Base-by-base conservation (phyloP, 768 basidiomycete species). In the Boletus fagicola region DNA sequence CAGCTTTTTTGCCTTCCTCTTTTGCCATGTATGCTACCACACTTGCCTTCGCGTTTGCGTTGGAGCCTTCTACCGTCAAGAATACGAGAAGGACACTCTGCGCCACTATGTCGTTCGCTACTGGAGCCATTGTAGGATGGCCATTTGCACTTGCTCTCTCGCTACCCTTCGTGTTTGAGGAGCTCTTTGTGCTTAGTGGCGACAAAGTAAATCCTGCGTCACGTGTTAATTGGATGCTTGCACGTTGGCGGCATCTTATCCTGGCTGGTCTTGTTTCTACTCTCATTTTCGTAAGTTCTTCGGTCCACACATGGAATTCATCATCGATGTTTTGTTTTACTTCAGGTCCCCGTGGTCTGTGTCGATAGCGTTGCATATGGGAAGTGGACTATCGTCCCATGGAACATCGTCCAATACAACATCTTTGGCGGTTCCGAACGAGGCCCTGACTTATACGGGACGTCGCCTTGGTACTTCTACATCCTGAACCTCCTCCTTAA, bases 321-420 rank as follows among this genome's bases (percentile, higher is more conserved):
- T 38, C 15, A 26, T 28, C 24, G 12, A 63, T 18, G 20, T 31
- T 38, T 5, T 53, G 7, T 47, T 48, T 46, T n/a, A 39, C 15
- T n/a, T 33, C 67, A 98, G 96, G 73, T 95, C 55, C 94, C 95
- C 3, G 87, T 96, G 62, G 72, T 91, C 56, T 79, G 77, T 28
- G 77, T 98, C 54, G 97, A 99, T 75, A 92, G 87, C 28, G 76
- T 86, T 59, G 92, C 89, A 2, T 99, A 98, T 67, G 92, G 92
- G 20, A 86, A 82, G 56, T 76, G 86, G 40, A 79, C 82, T 6
- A 71, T 96, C 53, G 90, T 92, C 3, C 90, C 96, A 1, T 93
- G 92, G 87, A 97, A 98, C 72, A 95, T 98, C 62, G 73, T 98
- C 65, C 78, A 76, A 50, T 98, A 99, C 79, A 99, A 99, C 72